A percentile compares a stretch with the other conserved stretches of the same genome.
phyloP scores from a whole-genome alignment of 805 yeast genomes.

The Scheffersomyces lignosus region DNA sequence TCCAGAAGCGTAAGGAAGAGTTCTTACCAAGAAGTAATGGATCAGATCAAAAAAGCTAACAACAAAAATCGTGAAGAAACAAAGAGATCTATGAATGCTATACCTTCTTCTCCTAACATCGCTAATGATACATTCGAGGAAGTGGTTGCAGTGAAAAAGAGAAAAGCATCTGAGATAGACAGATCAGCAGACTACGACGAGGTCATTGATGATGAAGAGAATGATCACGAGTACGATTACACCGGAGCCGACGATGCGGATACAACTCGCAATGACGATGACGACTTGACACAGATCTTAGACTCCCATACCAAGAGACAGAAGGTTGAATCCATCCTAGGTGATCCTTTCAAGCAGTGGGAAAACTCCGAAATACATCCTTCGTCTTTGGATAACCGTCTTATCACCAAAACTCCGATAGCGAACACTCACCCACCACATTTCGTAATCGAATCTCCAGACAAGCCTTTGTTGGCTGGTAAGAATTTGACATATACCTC shows the following conservation, averaged over 20 bases:
- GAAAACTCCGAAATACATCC: constrained; percentile 1
- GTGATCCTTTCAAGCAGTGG: constrained; percentile 9
- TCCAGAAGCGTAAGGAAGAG: constrained; percentile 51
- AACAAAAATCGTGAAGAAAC: constrained; percentile 9
- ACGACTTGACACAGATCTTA: constrained; percentile 4
- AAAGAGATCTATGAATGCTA: constrained; percentile 18
- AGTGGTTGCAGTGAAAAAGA: constrained; percentile 4
- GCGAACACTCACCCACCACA: constrained; percentile 13
- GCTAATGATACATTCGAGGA: constrained; percentile 7
- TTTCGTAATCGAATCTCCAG: constrained; percentile 36
- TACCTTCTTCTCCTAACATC: constrained; percentile 34
- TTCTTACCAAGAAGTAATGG: constrained; percentile 45
- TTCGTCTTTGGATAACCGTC: constrained; percentile 5
- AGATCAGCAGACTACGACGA: constrained; percentile 18
- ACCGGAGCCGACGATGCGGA: constrained; percentile 7
- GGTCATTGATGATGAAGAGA: constrained; percentile 11
- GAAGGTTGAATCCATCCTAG: constrained; percentile 4
- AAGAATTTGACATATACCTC: constrained; percentile 55
- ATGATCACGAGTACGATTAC: constrained; percentile 11
- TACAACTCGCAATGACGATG: constrained; percentile 4
- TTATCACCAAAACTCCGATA: not conserved
- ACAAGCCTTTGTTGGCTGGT: constrained; percentile 40
- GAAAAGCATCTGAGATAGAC: constrained; percentile 10
- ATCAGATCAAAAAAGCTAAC: constrained; percentile 26
- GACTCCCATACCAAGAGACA: constrained; percentile 17